Conservation (phyloP, 2,329 filamentous ascomycete genomes). For the Pseudogymnoascus sp. region DNA sequence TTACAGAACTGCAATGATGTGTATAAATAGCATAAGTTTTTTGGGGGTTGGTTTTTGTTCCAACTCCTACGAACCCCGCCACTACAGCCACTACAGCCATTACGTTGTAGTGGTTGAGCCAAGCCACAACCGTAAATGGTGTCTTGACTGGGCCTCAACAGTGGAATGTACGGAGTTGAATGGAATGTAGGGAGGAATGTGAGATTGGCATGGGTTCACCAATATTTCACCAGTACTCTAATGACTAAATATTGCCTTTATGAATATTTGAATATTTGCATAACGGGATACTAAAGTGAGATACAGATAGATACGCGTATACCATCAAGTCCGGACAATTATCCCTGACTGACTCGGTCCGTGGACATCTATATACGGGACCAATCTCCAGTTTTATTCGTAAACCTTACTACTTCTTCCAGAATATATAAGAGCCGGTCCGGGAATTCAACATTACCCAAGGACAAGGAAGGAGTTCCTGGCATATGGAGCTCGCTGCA, state of each 20-base stretch:
- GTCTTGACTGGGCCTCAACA: neutral
- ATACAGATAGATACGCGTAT: neutral
- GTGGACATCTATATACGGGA: neutral
- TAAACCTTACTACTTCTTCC: neutral
- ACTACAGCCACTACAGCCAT: neutral
- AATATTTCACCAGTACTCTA: neutral
- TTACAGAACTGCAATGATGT: neutral
- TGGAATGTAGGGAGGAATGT: neutral
- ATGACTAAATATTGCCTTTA: neutral
- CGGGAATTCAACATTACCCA: neutral
- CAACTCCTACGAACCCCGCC: neutral
- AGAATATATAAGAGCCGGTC: neutral
- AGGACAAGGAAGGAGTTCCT: neutral
- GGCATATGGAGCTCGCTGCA: neutral
- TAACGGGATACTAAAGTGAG: too few relatives aligned
- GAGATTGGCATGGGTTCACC: neutral
- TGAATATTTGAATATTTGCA: neutral
- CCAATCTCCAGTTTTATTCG: neutral
- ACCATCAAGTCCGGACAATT: neutral
- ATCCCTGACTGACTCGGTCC: neutral
- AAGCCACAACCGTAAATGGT: neutral
- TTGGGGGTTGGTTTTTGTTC: neutral
- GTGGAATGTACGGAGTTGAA: neutral
- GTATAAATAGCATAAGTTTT: neutral
- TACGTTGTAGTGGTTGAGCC: neutral